These are phyloP conservation scores for Pichia gijzeniarum DNA, from an alignment of 805 yeast species.

Conservation along the genomic window DNA sequence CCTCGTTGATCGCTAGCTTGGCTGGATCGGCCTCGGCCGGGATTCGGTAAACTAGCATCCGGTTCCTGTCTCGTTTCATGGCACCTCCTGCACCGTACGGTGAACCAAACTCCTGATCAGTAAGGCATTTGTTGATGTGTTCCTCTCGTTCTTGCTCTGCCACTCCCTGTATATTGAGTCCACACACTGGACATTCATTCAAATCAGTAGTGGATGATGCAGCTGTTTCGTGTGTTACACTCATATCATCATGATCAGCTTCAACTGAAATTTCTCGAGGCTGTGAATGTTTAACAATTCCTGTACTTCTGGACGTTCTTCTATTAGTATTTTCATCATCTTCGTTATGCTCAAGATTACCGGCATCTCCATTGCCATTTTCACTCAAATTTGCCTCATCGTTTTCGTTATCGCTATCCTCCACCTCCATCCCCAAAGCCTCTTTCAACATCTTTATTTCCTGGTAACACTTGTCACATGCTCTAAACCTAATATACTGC, in stretches of 20 bases:
- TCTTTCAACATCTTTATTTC: constrained; percentile 48
- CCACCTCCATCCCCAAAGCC: constrained; percentile 30
- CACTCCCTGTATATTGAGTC: constrained; percentile 19
- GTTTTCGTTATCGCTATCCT: background rate
- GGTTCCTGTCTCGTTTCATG: constrained; percentile 47
- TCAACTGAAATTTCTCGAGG: constrained; percentile 14
- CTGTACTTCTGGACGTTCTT: background rate
- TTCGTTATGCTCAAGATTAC: background rate
- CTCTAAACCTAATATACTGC: constrained; percentile 55
- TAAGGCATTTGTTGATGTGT: constrained; percentile 69
- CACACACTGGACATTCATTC: constrained; percentile 42
- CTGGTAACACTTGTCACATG: constrained; percentile 67
- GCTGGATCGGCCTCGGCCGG: constrained; percentile 33
- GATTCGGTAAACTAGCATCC: constrained; percentile 77
- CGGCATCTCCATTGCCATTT: background rate
- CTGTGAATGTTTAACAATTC: constrained; percentile 9
- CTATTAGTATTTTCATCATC: background rate
- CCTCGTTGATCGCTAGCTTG: constrained; percentile 28
- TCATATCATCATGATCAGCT: background rate
- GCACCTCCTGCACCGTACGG: constrained; percentile 26
- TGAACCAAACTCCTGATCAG: constrained; percentile 54
- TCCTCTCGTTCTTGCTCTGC: constrained; percentile 39
- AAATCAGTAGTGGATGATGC: constrained; percentile 19
- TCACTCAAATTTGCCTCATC: background rate
- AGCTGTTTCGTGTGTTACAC: background rate